Base-by-base conservation (phyloP, 2,329 filamentous ascomycete genomes). In the Xylariaceae sp. region DNA sequence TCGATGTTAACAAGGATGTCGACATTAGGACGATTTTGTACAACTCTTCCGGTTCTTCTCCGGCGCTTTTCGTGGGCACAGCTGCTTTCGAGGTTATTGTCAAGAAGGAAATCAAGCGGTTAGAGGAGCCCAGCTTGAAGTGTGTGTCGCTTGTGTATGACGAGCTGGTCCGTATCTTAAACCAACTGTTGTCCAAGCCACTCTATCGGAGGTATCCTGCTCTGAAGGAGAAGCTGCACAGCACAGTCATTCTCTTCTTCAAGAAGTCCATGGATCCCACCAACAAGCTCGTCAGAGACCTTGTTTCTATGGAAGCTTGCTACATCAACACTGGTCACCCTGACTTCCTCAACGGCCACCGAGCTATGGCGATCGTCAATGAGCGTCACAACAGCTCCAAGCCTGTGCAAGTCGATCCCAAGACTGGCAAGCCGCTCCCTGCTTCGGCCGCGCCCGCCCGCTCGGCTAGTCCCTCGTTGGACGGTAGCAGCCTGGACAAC, bases 241-340 rank as follows among this genome's bases (percentile, higher is more conserved):
- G 82, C 10, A 92, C 96, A 11, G 93, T 97, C 54, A 94, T 99
- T 67, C 71, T 80, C 8, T 99, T 99, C 77, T 97, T 97, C 82
- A 97, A 97, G 79, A 96, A 96, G 79, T 88, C 91, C 56, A 96
- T 97, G 90, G 92, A 97, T 56, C 94, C 94, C 5, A 96, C 94
- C 44, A 97, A 97, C 80, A 97, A 97, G 82, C 83, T 99, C 52
- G 94, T 99, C 59, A 87, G 79, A 70, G 94, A 99, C 73, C 82
- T 99, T 47, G 93, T 99, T 30, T 78, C 88, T 8, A 99, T 99
- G 94, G 94, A 99, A 75, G 79, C 92, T 11, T 95, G 90, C 78
- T 99, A 99, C 74, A 89, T 99, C 80, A 99, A 99, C 79, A 99
- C 95, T 35, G 94, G 92, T 8, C 95, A 99, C 73, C 94, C 94